phyloP scores from a whole-genome alignment of 768 basidiomycete genomes.

The Gymnopilus junonius region DNA sequence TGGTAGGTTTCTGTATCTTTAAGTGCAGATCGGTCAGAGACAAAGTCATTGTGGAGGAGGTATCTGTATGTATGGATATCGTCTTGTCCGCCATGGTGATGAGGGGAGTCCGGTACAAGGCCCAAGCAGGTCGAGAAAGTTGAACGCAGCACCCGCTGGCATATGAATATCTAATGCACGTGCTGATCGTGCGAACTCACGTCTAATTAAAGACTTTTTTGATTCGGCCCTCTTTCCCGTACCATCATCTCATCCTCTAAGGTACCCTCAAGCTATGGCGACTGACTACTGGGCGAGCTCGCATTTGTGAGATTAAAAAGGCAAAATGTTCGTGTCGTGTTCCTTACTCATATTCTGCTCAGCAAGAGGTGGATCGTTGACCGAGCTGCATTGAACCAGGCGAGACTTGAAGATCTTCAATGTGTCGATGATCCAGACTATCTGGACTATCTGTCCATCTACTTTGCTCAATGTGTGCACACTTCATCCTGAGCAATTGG shows the following conservation, averaged over 20 bases:
- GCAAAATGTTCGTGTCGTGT: slow-evolving; percentile 17
- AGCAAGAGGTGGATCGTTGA: slow-evolving; percentile 95
- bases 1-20: slow-evolving; percentile 13
- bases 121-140: neutral
- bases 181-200: neutral
- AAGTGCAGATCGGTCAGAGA: slow-evolving; percentile 14
- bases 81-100: slow-evolving; percentile 3
- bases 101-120: neutral
- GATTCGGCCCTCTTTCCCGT: neutral
- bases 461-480: slow-evolving; percentile 79
- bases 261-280: slow-evolving; percentile 55
- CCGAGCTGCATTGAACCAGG: slow-evolving; percentile 70
- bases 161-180: neutral
- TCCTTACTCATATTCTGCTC: slow-evolving; percentile 23
- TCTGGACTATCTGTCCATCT: slow-evolving; percentile 83
- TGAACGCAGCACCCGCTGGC: neutral
- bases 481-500: neutral
- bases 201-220: neutral
- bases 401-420: slow-evolving; percentile 77
- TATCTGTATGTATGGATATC: slow-evolving; percentile 14
- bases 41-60: slow-evolving; percentile 8
- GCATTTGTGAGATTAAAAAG: slow-evolving; percentile 68
- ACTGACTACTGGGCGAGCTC: slow-evolving; percentile 94
- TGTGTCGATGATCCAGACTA: slow-evolving; percentile 81
- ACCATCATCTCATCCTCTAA: neutral